Evolutionary conservation across 371 early-diverging fungal genomes (phyloP).

Genomic region (Syncephalastrum monosporum): DNA sequence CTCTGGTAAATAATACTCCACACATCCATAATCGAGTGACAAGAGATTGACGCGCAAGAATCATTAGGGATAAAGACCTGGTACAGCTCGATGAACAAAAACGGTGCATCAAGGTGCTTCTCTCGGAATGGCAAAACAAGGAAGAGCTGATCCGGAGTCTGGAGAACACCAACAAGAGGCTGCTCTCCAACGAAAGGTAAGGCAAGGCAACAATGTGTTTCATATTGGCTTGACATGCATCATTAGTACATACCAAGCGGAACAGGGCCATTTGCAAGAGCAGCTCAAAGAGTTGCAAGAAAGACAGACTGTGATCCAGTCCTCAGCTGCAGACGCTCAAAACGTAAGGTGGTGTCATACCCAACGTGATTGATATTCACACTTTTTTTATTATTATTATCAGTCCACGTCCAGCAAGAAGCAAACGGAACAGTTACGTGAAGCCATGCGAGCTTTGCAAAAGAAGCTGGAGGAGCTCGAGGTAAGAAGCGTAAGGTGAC

Average conservation of each 20-base stretch:
- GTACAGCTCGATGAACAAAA: conserved; percentile 45
- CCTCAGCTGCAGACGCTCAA: conserved; percentile 4
- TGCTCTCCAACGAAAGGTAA: conserved; percentile 27
- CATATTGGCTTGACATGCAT: not conserved
- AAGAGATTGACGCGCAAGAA: too few species aligned
- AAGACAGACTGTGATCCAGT: not conserved
- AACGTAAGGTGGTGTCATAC: not conserved
- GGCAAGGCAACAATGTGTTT: too few species aligned
- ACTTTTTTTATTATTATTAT: not conserved
- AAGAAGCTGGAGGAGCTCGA: conserved; percentile 24
- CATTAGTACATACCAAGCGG: not conserved
- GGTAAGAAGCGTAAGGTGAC: conserved; percentile 13
- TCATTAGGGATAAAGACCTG: conserved; percentile 33
- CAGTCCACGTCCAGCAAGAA: conserved; percentile 2
- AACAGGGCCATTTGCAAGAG: conserved; percentile 4
- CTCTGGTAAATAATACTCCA: conserved; percentile 39
- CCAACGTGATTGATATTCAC: not conserved
- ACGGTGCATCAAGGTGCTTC: conserved; percentile 34
- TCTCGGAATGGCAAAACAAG: conserved; percentile 47
- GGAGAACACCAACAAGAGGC: conserved; percentile 26
- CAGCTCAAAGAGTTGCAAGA: not conserved
- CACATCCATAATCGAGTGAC: not conserved
- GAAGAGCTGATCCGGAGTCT: conserved; percentile 42
- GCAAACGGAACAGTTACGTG: conserved; percentile 17
- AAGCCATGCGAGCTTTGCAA: conserved; percentile 19